A percentile compares a stretch with the other conserved stretches of the same genome.
phyloP scores from a whole-genome alignment of 345 rosid species.

The Alliaria petiolata region DNA sequence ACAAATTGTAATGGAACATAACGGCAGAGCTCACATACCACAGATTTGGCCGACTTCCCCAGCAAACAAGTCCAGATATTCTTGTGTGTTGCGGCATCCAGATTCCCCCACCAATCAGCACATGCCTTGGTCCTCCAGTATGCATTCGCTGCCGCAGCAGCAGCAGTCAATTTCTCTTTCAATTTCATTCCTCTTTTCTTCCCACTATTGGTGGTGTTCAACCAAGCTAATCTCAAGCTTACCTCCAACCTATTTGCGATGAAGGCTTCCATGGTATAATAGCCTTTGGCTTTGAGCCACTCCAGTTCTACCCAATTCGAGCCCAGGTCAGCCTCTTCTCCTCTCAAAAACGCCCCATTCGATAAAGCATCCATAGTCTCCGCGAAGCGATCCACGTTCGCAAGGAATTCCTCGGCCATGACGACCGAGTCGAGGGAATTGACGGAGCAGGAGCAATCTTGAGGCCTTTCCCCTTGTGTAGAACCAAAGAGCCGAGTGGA shows the following conservation, averaged over 20 bases:
- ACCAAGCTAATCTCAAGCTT: slow-evolving; percentile 85
- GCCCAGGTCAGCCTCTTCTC: slow-evolving; percentile 68
- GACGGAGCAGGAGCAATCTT: slow-evolving; percentile 50
- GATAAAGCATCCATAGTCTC: slow-evolving; percentile 67
- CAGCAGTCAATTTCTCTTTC: slow-evolving; percentile 65
- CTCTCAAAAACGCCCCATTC: slow-evolving; percentile 65
- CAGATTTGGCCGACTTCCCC: slow-evolving; percentile 67
- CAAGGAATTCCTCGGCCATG: slow-evolving; percentile 53
- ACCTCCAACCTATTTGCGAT: slow-evolving; percentile 83
- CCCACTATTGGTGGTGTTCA: slow-evolving; percentile 52
- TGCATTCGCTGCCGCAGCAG: slow-evolving; percentile 59
- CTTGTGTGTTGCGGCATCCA: slow-evolving; percentile 49
- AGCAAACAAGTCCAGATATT: slow-evolving; percentile 42
- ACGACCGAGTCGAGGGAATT: slow-evolving; percentile 58
- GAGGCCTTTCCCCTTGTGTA: slow-evolving; percentile 53
- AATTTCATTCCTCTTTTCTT: slow-evolving; percentile 76
- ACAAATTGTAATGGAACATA: background rate
- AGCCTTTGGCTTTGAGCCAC: slow-evolving; percentile 87
- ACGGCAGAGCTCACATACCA: slow-evolving; percentile 43
- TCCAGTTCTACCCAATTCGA: slow-evolving; percentile 79
- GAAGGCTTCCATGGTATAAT: slow-evolving; percentile 76
- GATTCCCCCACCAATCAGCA: slow-evolving; percentile 79
- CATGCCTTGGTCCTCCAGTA: slow-evolving; percentile 94
- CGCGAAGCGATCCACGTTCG: slow-evolving; percentile 60
- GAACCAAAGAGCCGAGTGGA: slow-evolving; percentile 65